Evolutionary conservation across 345 rosid species (phyloP).

Genomic region (Eucalyptus melliodora): DNA sequence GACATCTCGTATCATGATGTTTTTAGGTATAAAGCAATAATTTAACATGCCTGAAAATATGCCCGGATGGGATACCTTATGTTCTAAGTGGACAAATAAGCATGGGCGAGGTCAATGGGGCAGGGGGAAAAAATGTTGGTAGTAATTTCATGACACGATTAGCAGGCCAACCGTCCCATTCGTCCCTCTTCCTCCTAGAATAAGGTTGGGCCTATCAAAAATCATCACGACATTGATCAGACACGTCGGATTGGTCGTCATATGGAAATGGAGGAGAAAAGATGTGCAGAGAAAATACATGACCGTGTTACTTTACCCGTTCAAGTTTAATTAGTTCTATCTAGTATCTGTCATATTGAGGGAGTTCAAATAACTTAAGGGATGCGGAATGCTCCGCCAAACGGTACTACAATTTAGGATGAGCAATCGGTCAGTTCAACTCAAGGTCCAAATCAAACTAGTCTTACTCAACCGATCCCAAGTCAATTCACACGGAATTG

Average conservation of each 20-base stretch:
- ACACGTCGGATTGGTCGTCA: background rate
- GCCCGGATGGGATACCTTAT: background rate
- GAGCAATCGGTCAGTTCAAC: background rate
- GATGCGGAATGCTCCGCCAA: background rate
- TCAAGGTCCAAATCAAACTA: background rate
- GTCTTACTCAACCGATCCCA: background rate
- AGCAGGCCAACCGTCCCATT: background rate
- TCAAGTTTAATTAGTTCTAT: background rate
- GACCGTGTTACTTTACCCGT: rapidly evolving
- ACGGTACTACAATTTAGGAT: background rate
- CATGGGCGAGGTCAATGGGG: background rate
- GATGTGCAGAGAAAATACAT: background rate
- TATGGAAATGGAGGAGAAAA: background rate
- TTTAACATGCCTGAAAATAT: background rate
- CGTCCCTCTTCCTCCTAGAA: background rate
- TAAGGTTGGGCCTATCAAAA: background rate
- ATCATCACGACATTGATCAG: too few species aligned
- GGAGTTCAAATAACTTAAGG: background rate
- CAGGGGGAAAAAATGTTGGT: background rate
- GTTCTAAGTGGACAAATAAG: background rate
- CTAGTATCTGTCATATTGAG: background rate
- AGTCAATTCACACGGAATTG: background rate
- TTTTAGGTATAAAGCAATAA: background rate
- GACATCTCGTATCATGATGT: background rate
- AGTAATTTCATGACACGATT: background rate